Base-by-base conservation (phyloP, 129 eudicot genomes). In the Artemisia annua region DNA sequence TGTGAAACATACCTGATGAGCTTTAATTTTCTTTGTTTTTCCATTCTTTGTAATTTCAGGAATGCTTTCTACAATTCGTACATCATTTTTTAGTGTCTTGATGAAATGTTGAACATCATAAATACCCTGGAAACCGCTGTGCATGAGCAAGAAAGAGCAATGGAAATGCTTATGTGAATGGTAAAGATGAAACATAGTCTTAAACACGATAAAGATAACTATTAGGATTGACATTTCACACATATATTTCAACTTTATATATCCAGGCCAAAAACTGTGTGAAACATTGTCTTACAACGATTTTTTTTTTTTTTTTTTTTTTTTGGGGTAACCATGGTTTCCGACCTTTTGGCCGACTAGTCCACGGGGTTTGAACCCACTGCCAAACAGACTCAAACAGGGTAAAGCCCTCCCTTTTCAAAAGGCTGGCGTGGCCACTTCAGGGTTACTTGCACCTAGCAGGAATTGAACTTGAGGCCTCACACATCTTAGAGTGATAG, bases 21-120 rank as follows among this genome's bases (percentile, higher is more conserved):
- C 88, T 86, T 94, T 94, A n/a, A 90, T 66, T 82, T 90, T 94
- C 89, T 90, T 94, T 66, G 80, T 76, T 73, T 94, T 94, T 70
- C 98, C 97, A 81, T 94, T 94, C 79, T 84, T 90, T 63, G 54
- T 74, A 67, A 85, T 81, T 58, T 90, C 97, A 12, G 99, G 99
- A 67, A 95, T 83, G 76, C 83, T 87, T 70, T 84, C 88, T 55
- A 95, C 99, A 39, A 95, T 88, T 22, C 69, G 81, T 18, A 90
- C 90, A 75, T 95, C 99, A 51, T 81, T 66, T 77, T 86, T 76
- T 76, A 95, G 69, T 39, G 97, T 76, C 75, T 82, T 88, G 84
- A 95, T 87, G 65, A 95, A 95, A 78, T 88, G 96, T 61, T 90
- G 83, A 66, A 95, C 96, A 76, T 95, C 99, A 74, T 90, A 92